Evolutionary conservation across 1,284 basidiomycete species (phyloP), one percentile per base, ranked within the genome.

Genomic region (Irpex sp.): DNA sequence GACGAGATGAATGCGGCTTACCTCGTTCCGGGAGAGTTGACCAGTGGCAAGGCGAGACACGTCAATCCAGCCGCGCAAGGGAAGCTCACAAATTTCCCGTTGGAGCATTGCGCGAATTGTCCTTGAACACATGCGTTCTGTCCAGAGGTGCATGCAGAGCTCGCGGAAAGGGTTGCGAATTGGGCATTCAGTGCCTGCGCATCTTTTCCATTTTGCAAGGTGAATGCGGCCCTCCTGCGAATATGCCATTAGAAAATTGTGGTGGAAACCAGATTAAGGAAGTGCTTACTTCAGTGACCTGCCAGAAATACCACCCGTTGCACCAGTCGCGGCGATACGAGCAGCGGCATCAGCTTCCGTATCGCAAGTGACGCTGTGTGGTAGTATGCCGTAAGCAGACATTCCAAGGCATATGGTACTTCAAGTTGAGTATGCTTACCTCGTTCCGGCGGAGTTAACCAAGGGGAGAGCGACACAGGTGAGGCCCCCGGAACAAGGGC

Each of bases 11-110:
- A 21, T 19, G n/a, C 15, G 15, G 17, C 49, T 17, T 8, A 51
- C 49, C 49, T 81, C 9, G 59, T 60, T 60, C 59, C 59, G n/a
- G 60, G 48, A 37, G 60, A 61, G 60, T 61, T 61, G 36, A 61
- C 60, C 51, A 61, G 76, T n/a, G 85, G 85, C 40, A 86, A 78
- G 1, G 83, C 83, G 36, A 76, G 75, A 67, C 85, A 87, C 7
- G 70, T 73, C n/a, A 74, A 67, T 0, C 74, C 73, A 44, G 71
- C 71, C 15, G 73, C 74, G 65, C 85, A 86, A 0, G 67, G 64
- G 1, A 76, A 78, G 44, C 17, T 51, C 34, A 76, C 74, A 62
- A 85, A 84, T 62, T 75, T 74, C 11, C 74, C 74, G 26, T 71
- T 69, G 19, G 81, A 75, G 66, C 85, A 87, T 61, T 77, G 74